Conservation (phyloP, 257 asterid species). For the Solanum lycopersicoides region DNA sequence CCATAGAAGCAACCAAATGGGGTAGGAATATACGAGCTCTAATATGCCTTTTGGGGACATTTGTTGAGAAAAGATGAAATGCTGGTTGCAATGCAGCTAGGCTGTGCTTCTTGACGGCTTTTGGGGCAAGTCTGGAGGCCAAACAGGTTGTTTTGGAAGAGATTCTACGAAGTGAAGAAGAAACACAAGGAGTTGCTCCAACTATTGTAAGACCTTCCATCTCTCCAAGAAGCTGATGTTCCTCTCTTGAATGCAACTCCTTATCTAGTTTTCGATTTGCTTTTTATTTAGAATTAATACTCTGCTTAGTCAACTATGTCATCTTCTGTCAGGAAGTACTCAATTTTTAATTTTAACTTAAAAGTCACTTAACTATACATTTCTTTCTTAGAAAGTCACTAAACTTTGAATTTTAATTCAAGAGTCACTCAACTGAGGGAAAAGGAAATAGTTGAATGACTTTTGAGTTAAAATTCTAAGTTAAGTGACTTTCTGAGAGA, state of each 20-base stretch:
- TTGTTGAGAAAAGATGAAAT: slow-evolving; percentile 33
- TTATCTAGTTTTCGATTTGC: not conserved
- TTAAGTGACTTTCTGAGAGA: too few relatives aligned
- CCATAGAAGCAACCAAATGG: slow-evolving; percentile 76
- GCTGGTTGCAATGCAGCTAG: slow-evolving; percentile 46
- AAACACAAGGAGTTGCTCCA: slow-evolving; percentile 23
- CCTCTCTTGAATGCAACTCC: not conserved
- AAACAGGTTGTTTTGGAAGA: slow-evolving; percentile 11
- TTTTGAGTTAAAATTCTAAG: too few relatives aligned
- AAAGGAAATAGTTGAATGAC: too few relatives aligned
- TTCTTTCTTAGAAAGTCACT: too few relatives aligned
- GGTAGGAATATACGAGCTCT: slow-evolving; percentile 55
- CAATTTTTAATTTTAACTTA: too few relatives aligned
- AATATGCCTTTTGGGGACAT: slow-evolving; percentile 18
- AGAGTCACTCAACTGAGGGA: too few relatives aligned
- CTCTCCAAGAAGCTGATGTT: not conserved
- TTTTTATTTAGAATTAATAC: not conserved
- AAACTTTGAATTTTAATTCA: too few relatives aligned
- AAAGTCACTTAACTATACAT: too few relatives aligned
- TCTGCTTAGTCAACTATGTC: too few relatives aligned
- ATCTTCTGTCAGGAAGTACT: too few relatives aligned
- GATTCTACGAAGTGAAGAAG: slow-evolving; percentile 8
- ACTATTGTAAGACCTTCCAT: slow-evolving; percentile 46
- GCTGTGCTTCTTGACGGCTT: slow-evolving; percentile 5
- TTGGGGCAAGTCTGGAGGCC: slow-evolving; percentile 11